Percentiles rank a stretch among this genome's conserved stretches.
Evolutionary conservation across 202 grass and related monocot genomes (phyloP).

Genomic region (Carex arenaria): DNA sequence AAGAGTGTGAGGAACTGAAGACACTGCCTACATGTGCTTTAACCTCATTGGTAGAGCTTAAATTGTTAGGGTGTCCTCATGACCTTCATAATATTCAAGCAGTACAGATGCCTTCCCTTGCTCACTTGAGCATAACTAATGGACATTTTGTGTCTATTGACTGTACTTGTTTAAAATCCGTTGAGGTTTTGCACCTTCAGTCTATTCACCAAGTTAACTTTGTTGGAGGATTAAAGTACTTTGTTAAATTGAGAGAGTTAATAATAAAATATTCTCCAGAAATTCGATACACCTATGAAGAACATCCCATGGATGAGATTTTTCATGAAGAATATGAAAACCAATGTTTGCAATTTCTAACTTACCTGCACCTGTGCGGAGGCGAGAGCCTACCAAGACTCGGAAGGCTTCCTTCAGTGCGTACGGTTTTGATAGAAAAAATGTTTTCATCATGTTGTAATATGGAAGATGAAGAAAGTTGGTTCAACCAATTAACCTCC

Average conservation of each 20-base stretch:
- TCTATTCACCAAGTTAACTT: background rate
- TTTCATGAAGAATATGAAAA: background rate
- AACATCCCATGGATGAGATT: background rate
- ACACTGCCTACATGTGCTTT: background rate
- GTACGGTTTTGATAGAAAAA: background rate
- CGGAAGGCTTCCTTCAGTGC: background rate
- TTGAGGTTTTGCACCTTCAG: background rate
- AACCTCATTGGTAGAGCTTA: background rate
- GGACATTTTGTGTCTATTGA: background rate
- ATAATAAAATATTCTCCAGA: fast-evolving
- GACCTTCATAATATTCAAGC: background rate
- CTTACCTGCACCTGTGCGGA: background rate
- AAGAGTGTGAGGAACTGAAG: background rate
- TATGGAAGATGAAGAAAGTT: too few species aligned
- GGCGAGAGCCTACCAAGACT: background rate
- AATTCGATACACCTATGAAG: background rate
- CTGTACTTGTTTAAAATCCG: background rate
- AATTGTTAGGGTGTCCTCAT: background rate
- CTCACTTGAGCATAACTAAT: background rate
- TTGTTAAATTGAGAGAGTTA: background rate
- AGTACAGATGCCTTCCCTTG: background rate
- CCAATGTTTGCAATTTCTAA: background rate
- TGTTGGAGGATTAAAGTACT: background rate
- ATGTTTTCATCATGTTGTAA: too few species aligned
- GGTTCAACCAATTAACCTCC: background rate